Evolutionary conservation across 805 yeast genomes (phyloP).

Genomic region (Jamesozyma jinghongensis): DNA sequence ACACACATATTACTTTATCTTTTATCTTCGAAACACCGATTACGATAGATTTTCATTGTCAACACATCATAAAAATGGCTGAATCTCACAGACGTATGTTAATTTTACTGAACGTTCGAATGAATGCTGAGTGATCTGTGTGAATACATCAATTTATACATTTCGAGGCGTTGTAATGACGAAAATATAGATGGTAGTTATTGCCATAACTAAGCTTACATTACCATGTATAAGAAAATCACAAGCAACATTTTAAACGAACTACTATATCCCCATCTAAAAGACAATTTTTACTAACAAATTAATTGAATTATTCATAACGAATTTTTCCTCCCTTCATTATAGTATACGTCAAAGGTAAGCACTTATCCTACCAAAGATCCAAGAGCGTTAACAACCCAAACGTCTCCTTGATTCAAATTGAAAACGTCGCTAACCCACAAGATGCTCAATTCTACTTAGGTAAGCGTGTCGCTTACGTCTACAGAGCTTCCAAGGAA

Average conservation of each 20-base stretch:
- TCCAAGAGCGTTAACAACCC: slow-evolving; percentile 97
- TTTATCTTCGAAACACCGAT: neutral
- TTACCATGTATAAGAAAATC: no score
- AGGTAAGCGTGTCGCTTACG: slow-evolving; percentile 98
- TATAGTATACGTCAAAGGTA: slow-evolving; percentile 98
- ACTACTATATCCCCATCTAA: no score
- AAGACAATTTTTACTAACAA: slow-evolving; percentile 6
- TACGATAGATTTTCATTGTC: neutral
- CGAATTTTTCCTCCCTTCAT: slow-evolving; percentile 1
- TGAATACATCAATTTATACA: no score
- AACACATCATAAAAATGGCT: slow-evolving; percentile 45
- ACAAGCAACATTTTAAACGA: no score
- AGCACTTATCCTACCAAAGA: slow-evolving; percentile 99
- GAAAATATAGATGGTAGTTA: no score
- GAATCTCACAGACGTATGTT: slow-evolving; percentile 94
- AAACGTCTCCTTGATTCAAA: slow-evolving; percentile 89
- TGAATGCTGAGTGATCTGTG: no score
- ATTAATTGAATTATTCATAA: neutral
- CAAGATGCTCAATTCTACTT: slow-evolving; percentile 97
- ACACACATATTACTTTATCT: no score
- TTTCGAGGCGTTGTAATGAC: no score
- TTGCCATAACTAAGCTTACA: no score
- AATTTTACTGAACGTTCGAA: no score
- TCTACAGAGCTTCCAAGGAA: slow-evolving; percentile 96
- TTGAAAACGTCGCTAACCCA: slow-evolving; percentile 87